phyloP scores from a whole-genome alignment of 2,329 filamentous ascomycete species.

The Sclerotinia spermophila region DNA sequence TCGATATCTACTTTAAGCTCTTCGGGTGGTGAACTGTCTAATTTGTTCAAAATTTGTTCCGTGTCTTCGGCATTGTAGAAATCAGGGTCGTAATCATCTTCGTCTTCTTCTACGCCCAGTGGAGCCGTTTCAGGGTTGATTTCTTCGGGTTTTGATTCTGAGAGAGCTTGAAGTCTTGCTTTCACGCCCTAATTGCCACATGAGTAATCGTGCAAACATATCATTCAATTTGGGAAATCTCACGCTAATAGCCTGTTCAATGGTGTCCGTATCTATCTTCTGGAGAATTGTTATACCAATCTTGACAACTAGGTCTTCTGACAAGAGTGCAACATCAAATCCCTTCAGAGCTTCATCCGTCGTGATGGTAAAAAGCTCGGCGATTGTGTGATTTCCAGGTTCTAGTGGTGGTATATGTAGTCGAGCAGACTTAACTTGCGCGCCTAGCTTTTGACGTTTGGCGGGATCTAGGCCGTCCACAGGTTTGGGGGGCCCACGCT shows the following conservation, averaged over 20 bases:
- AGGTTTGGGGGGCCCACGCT: slow-evolving; percentile 69
- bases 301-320: slow-evolving; percentile 69
- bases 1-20: slow-evolving; percentile 42
- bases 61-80: slow-evolving; percentile 69
- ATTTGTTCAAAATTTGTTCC: slow-evolving; percentile 73
- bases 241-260: slow-evolving; percentile 73
- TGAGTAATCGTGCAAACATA: slow-evolving; percentile 15
- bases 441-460: slow-evolving; percentile 75
- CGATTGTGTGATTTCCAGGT: slow-evolving; percentile 71
- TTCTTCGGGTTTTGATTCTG: slow-evolving; percentile 27
- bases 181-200: slow-evolving; percentile 46
- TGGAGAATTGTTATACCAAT: slow-evolving; percentile 78
- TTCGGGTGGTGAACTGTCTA: slow-evolving; percentile 64
- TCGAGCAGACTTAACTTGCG: slow-evolving; percentile 40
- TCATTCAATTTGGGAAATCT: slow-evolving; percentile 33
- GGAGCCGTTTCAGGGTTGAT: slow-evolving; percentile 58
- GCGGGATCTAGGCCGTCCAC: slow-evolving; percentile 67
- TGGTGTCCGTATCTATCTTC: slow-evolving; percentile 62
- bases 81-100: slow-evolving; percentile 91
- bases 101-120: slow-evolving; percentile 69
- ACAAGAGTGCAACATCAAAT: slow-evolving; percentile 81
- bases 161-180: slow-evolving; percentile 42
- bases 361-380: slow-evolving; percentile 83
- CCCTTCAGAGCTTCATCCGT: slow-evolving; percentile 67
- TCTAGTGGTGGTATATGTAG: slow-evolving; percentile 60